Base-by-base conservation (phyloP, 345 rosid genomes). In the Eucalyptus sp. region DNA sequence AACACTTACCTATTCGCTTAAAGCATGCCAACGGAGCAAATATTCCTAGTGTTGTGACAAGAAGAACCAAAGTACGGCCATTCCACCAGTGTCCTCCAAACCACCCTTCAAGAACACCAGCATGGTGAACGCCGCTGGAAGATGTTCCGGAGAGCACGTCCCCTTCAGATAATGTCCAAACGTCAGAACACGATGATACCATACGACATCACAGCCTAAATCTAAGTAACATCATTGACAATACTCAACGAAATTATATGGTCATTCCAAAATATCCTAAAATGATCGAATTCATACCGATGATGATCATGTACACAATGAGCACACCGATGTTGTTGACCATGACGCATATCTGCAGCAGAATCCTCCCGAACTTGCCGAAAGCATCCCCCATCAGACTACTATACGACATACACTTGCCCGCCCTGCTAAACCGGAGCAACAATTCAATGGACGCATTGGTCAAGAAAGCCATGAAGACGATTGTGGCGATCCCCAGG, bases 231-330 rank as follows among this genome's bases (percentile, higher is more conserved):
- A 50, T 33, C 33, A 86, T 52, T 10, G 86, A 43, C 76, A 33
- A 20, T 41, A 76, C 20, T 71, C 81, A 17, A 71, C 13, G 10
- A 33, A 71, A 33, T 37, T 71, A 37, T 9, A 71, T 33, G 25
- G 20, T 41, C 41, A 17, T 37, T 41, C 48, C 84, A 76, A 41
- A 76, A 37, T 11, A 64, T 6, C 43, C 58, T 4, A 22, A 48
- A 62, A 58, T 20, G 87, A 88, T 88, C 71, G 62, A 87, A 88
- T 52, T 8, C 94, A 86, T 94, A 96, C 99, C 99, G 50, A 97
- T 95, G 76, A 97, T 98, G 90, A 98, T 98, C 99, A 98, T 95
- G 96, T 98, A 97, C 71, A 96, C 99, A 87, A 97, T 92, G 90
- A 98, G 96, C 29, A 96, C 99, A 64, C 99, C 99, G 31, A 97